Conservation (phyloP, 805 yeast species). For the Candida ascalaphidarum region DNA sequence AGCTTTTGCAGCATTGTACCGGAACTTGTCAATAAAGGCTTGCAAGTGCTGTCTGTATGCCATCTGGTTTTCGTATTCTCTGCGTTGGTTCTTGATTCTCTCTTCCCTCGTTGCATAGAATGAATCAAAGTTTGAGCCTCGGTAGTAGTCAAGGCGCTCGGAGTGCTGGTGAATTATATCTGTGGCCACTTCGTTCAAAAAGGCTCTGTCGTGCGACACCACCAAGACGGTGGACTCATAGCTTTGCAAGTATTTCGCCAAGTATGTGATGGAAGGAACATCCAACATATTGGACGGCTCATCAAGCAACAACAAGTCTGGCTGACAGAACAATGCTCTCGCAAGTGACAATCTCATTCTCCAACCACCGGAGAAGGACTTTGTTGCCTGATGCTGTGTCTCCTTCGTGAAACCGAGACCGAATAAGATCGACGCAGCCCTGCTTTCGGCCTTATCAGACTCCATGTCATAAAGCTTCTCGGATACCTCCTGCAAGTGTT, state of each 20-base stretch:
- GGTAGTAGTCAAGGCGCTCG: constrained; percentile 90
- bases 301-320: constrained; percentile 86
- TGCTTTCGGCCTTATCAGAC: constrained; percentile 93
- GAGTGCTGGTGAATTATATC: constrained; percentile 97
- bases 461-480: constrained; percentile 89
- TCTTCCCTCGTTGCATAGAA: constrained; percentile 93
- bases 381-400: constrained; percentile 76
- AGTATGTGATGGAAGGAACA: constrained; percentile 93
- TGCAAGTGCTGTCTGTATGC: constrained; percentile 91
- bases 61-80: constrained; percentile 97
- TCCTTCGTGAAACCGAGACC: constrained; percentile 93
- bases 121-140: constrained; percentile 88
- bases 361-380: constrained; percentile 99
- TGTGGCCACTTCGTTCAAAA: constrained; percentile 95
- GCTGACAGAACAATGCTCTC: constrained; percentile 94
- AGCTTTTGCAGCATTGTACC: constrained; percentile 97
- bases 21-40: constrained; percentile 87
- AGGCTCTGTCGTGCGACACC: constrained; percentile 97
- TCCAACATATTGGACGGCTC: constrained; percentile 99
- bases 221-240: constrained; percentile 91
- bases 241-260: constrained; percentile 81
- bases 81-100: constrained; percentile 82
- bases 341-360: constrained; percentile 99
- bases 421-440: constrained; percentile 87
- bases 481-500: constrained; percentile 67